Evolutionary conservation across 1,284 basidiomycete species (phyloP), one percentile per base, ranked within the genome.

Genomic region (Neonothopanus nambi): DNA sequence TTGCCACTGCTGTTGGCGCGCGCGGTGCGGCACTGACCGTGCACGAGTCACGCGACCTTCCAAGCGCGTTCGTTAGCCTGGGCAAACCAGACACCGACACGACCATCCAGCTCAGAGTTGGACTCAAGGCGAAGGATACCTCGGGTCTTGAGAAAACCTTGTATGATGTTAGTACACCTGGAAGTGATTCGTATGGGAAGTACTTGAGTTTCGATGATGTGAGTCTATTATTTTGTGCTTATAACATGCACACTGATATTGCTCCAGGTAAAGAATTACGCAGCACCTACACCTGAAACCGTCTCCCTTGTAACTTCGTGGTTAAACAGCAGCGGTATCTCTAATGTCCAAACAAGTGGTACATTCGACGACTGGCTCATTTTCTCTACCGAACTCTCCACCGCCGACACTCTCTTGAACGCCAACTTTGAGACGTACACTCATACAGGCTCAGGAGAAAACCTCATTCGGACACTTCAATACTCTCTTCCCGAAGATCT

Each of bases 351-450:
- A 47, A 59, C 63, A 3, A 54, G 63, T 37, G 51, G 51, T 12
- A 30, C 43, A 3, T 52, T 48, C 46, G 40, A 38, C 21, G 50
- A 52, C 20, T 56, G 55, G 55, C 38, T 36, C 9, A n/a, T n/a
- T 9, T 36, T 36, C 35, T 36, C 35, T 36, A 59, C 72, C 18
- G 65, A 73, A 9, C 66, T 74, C 38, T 63, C 66, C 55, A 65
- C 74, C 57, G 75, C 74, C 4, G 74, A 66, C 43, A 47, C 50
- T 7, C 61, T 78, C 15, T 63, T 78, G 57, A 63, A 67, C 30
- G 65, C 73, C 20, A 57, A 75, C 39, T 78, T 74, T 61, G 63
- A 67, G 17, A 58, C 65, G 13, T 78, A 72, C 63, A 63, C 61
- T 11, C 76, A n/a, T n/a, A n/a, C n/a, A n/a, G n/a, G n/a, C n/a